Evolutionary conservation across 148 eudicot genomes (phyloP), one percentile per base, ranked within the genome.

Genomic region (Rhododendron mucronatum): DNA sequence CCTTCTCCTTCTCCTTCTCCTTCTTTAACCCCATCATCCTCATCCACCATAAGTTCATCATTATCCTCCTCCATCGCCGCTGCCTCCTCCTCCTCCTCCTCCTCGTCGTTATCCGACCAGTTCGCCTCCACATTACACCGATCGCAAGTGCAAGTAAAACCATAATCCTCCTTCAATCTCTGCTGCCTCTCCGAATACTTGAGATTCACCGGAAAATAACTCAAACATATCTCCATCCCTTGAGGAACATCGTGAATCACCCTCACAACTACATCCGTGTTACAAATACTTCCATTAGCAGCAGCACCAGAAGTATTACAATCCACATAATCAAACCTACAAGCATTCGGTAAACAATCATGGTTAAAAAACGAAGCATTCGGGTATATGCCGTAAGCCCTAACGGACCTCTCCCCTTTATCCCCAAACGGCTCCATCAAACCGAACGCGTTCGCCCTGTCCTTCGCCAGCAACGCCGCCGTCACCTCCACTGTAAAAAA

Each of bases 311-410:
- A 86, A 80, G 85, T 82, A 41, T 33, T 2, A 14, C 30, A n/a
- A 50, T 96, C 99, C 18, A 95, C 85, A 80, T 96, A 96, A 76
- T 96, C 99, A 65, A 96, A 95, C 77, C 99, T 94, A 44, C 98
- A 96, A 13, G 96, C 99, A 87, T 96, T 96, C 1, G 99, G 99
- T 12, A 96, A 91, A 83, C 99, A 96, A 87, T 96, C 99, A 50
- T 96, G 99, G 83, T 96, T 96, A 84, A 96, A 95, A 75, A 94
- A 93, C 0, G 99, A 94, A 23, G 96, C 98, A 14, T 86, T 90
- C 0, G 94, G 96, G 80, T 96, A 96, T 67, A 96, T 90, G 26
- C 93, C 99, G 65, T 96, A 96, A 10, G 98, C 99, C 89, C 99
- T 90, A 35, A 95, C 98, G 0, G 96, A 92, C 86, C 98, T 94